These are phyloP conservation scores for Candida suzukii DNA, from an alignment of 805 yeast species.

Conservation along the genomic window DNA sequence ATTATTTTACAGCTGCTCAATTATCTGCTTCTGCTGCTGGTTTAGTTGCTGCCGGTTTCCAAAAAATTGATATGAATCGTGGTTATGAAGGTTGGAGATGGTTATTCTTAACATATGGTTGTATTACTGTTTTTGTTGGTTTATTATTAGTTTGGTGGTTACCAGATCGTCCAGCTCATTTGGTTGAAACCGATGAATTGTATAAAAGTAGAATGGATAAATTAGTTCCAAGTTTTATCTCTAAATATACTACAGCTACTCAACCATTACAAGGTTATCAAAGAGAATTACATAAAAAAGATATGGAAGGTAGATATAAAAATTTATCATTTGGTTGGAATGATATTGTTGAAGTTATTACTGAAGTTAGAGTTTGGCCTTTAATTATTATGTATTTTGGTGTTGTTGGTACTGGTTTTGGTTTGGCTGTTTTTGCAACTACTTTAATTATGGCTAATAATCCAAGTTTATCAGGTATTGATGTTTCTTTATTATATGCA, in stretches of 20 bases:
- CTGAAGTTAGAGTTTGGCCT: conserved; percentile 73
- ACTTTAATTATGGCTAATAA: conserved; percentile 63
- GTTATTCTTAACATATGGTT: conserved; percentile 76
- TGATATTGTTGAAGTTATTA: conserved; percentile 47
- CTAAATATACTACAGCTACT: conserved; percentile 15
- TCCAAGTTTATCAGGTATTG: conserved; percentile 55
- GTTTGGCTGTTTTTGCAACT: conserved; percentile 79
- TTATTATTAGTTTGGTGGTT: conserved; percentile 71
- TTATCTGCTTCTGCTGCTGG: conserved; percentile 88
- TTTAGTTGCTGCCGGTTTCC: conserved; percentile 81
- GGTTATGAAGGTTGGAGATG: conserved; percentile 84
- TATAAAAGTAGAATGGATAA: conserved; percentile 12
- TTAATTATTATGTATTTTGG: conserved; percentile 84
- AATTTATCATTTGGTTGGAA: conserved; percentile 47
- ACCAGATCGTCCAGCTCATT: conserved; percentile 63
- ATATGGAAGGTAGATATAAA: conserved; percentile 47
- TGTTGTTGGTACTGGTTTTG: conserved; percentile 87
- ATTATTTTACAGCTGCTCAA: conserved; percentile 88
- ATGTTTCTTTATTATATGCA: conserved; percentile 71
- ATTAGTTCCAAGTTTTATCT: conserved; percentile 12
- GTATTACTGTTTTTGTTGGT: conserved; percentile 58
- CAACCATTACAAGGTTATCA: conserved; percentile 52
- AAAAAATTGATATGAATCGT: conserved; percentile 62
- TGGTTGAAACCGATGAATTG: conserved; percentile 5
- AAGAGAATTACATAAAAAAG: conserved; percentile 46